Percentiles rank a stretch among this genome's conserved stretches.
These are phyloP conservation scores for Terfezia boudieri DNA, from an alignment of 495 filamentous ascomycete species.

Conservation along the genomic window DNA sequence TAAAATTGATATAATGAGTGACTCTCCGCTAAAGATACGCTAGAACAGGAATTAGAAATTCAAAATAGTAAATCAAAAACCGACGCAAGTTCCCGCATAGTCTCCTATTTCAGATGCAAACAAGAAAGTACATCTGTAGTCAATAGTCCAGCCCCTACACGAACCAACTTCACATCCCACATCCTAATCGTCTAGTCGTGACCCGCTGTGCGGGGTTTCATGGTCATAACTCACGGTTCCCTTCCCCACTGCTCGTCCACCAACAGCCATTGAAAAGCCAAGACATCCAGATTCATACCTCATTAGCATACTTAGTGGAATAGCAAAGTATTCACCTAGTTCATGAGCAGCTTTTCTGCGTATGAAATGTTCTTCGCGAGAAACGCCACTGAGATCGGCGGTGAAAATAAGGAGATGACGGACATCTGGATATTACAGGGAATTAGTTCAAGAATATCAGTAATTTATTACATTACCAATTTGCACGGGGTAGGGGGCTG, in stretches of 20 bases:
- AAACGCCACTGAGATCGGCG: not conserved
- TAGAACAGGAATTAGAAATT: too few relatives aligned
- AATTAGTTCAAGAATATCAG: not conserved
- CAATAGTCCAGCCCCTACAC: too few relatives aligned
- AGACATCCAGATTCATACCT: not conserved
- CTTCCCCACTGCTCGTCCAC: not conserved
- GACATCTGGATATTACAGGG: not conserved
- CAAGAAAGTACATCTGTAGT: too few relatives aligned
- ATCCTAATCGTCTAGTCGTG: too few relatives aligned
- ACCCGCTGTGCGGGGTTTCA: too few relatives aligned
- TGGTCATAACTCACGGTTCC: not conserved
- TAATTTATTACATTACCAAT: not conserved
- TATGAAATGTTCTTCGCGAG: not conserved
- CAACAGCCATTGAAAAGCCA: not conserved
- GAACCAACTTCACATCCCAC: too few relatives aligned
- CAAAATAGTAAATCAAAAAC: too few relatives aligned
- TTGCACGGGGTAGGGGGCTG: not conserved
- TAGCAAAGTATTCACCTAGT: not conserved
- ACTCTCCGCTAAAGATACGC: too few relatives aligned
- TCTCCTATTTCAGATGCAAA: too few relatives aligned
- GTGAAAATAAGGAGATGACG: not conserved
- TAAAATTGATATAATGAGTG: too few relatives aligned
- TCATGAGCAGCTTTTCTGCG: not conserved
- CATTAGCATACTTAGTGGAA: not conserved
- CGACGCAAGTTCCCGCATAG: too few relatives aligned